A percentile compares a stretch with the other conserved stretches of the same genome.
Evolutionary conservation across 2,329 filamentous ascomycete genomes (phyloP).

Genomic region (Diaporthe humulicola): DNA sequence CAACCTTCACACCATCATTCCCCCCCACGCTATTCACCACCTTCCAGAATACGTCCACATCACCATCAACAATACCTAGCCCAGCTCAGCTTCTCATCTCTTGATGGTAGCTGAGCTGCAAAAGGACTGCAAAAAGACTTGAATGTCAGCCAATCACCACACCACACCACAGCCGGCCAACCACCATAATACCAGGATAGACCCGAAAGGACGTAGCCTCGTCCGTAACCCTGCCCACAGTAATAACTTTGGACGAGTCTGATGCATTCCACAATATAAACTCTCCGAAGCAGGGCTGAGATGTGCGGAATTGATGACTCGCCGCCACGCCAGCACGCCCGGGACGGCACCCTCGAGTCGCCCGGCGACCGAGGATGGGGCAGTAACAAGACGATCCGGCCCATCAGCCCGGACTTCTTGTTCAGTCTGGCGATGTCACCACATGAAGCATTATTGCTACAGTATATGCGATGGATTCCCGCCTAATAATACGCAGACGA

Average conservation of each 20-base stretch:
- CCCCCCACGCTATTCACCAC: background rate
- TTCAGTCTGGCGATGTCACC: conserved; percentile 22
- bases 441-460: conserved; percentile 21
- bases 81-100: background rate
- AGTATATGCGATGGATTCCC: background rate
- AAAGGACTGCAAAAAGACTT: background rate
- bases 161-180: background rate
- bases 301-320: conserved; percentile 16
- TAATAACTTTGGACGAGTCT: background rate
- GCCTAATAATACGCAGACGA: background rate
- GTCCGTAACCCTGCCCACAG: background rate
- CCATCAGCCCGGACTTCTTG: conserved; percentile 12
- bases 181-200: background rate
- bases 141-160: background rate
- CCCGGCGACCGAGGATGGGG: background rate
- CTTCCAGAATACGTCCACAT: background rate
- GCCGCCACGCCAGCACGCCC: background rate
- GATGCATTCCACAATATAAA: background rate
- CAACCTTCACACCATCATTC: background rate
- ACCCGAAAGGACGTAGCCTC: background rate
- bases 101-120: background rate
- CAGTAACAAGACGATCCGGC: conserved; percentile 20
- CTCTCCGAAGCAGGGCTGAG: conserved; percentile 10
- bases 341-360: background rate
- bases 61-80: background rate